Evolutionary conservation across 2,329 filamentous ascomycete species (phyloP), one percentile per base, ranked within the genome.

Genomic region (Calonectria honghensis): DNA sequence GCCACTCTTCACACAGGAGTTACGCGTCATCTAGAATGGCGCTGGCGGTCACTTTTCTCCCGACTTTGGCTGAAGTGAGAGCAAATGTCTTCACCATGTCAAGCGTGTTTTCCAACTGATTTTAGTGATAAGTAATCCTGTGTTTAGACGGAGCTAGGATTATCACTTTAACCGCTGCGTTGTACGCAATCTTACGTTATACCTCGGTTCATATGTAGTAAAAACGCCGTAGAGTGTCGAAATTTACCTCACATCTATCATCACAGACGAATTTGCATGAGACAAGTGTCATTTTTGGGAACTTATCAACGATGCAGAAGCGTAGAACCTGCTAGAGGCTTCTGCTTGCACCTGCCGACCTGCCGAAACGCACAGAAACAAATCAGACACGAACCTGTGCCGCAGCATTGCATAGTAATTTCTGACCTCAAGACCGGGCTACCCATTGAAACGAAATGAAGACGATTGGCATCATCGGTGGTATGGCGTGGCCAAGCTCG

Each of bases 401-500:
- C 20, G 41, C 18, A 48, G 20, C 6, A 48, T n/a, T 48, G 41
- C 20, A 14, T 14, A 20, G 1, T 4, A 11, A 9, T 11, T 11
- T 6, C 20, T 24, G 20, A 20, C 9, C 45, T 48, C 3, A 13
- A 48, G 4, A 48, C n/a, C 2, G 6, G 14, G n/a, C 3, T 20
- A 41, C 13, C n/a, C 16, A 35, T 32, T 10, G 6, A 27, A 4
- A 4, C n/a, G 41, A 29, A 27, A 63, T 63, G 57, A 63, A 63
- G 35, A 63, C 57, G 3, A 63, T 63, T 13, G 57, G 57, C 3
- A 63, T 63, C 35, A 63, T 63, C 37, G 57, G 57, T 14, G 57
- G 57, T 7, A 63, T 63, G 57, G 57, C 24, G n/a, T 63, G 57
- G 57, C 57, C 57, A 20, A 63, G 57, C n/a, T 41, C 57, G n/a